Base-by-base conservation (phyloP, 2,329 filamentous ascomycete species). In the Trichoderma sp. region DNA sequence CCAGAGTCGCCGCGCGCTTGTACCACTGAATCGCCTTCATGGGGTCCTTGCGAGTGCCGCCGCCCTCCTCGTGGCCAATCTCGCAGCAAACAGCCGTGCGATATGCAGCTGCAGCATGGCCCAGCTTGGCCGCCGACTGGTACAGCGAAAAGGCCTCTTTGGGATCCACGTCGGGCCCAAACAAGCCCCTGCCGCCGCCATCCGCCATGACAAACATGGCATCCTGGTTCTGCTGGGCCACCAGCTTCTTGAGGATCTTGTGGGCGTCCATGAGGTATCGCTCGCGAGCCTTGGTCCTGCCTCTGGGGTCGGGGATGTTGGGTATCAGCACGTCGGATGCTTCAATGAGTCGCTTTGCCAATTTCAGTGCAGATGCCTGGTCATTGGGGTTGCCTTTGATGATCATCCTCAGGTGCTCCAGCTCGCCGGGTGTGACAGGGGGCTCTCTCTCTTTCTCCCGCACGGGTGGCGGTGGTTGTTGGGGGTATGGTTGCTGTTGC, bases 11-110 rank as follows among this genome's bases (percentile, higher is more conserved):
- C 7, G 96, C 94, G 57, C 95, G 92, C 80, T 95, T 94, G 82
- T 99, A 99, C 96, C 96, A 99, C 80, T 98, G 95, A 23, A 98
- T 95, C 1, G 96, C 95, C 82, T 98, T 98, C 75, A 95, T 83
- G 0, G 94, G 93, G 78, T 99, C 96, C 76, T 92, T 93, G 72
- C 93, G 90, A 1, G 96, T 98, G 28, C 96, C 96, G 67, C 96
- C 96, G 34, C 95, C 95, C 77, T 97, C 95, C 79, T 98, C 95
- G 70, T 94, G 90, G 4, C 96, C 96, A 76, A 99, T 94, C 80
- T 99, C 96, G 79, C 96, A 98, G 83, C 96, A 99, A 0, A 99
- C 95, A 0, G 96, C 96, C 30, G 96, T 97, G 69, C 96, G 90
- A 80, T 98, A 99, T 0, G 96, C 96, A 32, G 94, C 93, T 68